Evolutionary conservation across 2,329 filamentous ascomycete species (phyloP).

Genomic region (Chaetomiaceae sp.): DNA sequence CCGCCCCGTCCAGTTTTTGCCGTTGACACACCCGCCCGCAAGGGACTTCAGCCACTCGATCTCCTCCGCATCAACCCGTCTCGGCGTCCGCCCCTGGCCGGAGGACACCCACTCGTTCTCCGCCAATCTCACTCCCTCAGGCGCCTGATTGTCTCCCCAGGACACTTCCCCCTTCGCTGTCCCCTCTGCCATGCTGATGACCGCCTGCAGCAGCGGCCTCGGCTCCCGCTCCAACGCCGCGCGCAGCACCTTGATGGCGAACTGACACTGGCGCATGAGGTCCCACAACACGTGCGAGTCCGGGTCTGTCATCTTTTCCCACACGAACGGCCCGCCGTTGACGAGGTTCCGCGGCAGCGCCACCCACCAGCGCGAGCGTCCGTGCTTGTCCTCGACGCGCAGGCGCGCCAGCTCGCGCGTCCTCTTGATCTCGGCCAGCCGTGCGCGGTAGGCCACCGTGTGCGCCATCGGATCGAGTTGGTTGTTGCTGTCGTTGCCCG

Average conservation of each 20-base stretch:
- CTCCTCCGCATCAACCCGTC: conserved; percentile 25
- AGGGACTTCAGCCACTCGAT: conserved; percentile 31
- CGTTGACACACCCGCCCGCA: conserved; percentile 25
- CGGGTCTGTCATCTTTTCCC: conserved; percentile 17
- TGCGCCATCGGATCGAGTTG: conserved; percentile 19
- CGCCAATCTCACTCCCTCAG: conserved; percentile 14
- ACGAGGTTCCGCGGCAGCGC: conserved; percentile 25
- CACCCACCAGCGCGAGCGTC: conserved; percentile 6
- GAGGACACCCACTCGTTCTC: conserved; percentile 9
- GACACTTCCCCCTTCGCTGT: conserved; percentile 7
- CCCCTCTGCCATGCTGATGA: conserved; percentile 13
- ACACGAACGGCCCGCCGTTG: conserved; percentile 23
- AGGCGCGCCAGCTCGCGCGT: conserved; percentile 13
- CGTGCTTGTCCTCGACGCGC: conserved; percentile 3
- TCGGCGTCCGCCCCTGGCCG: neutral
- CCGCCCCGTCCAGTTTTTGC: conserved; percentile 16
- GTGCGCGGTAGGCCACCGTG: conserved; percentile 12
- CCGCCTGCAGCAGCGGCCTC: conserved; percentile 25
- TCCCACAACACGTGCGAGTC: conserved; percentile 23
- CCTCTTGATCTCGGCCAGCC: neutral
- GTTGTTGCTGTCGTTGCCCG: too few relatives aligned
- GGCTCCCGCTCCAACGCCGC: conserved; percentile 23
- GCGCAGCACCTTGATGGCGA: conserved; percentile 23
- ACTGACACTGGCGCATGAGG: conserved; percentile 26
- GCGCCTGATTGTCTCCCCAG: neutral